Conservation (phyloP, 805 yeast genomes). For the Metschnikowia anglica region DNA sequence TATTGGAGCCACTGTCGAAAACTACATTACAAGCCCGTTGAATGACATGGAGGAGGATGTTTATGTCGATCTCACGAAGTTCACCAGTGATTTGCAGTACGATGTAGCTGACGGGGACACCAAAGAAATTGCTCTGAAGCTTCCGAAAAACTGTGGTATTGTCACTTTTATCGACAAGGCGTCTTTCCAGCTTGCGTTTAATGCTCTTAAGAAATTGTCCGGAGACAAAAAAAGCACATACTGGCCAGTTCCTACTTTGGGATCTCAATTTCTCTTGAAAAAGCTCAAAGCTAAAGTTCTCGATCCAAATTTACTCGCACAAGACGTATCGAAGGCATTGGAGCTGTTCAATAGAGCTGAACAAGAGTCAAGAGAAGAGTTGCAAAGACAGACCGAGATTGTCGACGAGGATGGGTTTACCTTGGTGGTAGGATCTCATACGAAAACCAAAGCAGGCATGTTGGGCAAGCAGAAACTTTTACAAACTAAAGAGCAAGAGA, state of each 20-base stretch:
- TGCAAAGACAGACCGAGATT: conserved; percentile 52
- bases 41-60: conserved; percentile 46
- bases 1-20: conserved; percentile 63
- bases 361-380: conserved; percentile 53
- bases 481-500: conserved; percentile 36
- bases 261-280: conserved; percentile 45
- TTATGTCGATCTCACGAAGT: conserved; percentile 49
- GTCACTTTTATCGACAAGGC: conserved; percentile 73
- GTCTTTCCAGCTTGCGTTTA: conserved; percentile 61
- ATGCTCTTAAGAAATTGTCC: conserved; percentile 55
- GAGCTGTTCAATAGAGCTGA: conserved; percentile 70
- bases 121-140: conserved; percentile 37
- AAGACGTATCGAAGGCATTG: conserved; percentile 60
- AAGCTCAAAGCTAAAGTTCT: conserved; percentile 36
- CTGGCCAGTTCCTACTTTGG: conserved; percentile 42
- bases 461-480: conserved; percentile 52
- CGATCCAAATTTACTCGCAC: conserved; percentile 52
- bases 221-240: conserved; percentile 23
- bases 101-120: conserved; percentile 21
- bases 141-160: conserved; percentile 74
- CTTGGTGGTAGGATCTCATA: conserved; percentile 80
- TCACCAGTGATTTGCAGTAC: conserved; percentile 57
- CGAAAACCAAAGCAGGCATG: conserved; percentile 75
- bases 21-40: conserved; percentile 33
- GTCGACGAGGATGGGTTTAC: conserved; percentile 96